These are phyloP conservation scores for Fusarium austroafricanum DNA, from an alignment of 2,329 filamentous ascomycete species.

Conservation along the genomic window DNA sequence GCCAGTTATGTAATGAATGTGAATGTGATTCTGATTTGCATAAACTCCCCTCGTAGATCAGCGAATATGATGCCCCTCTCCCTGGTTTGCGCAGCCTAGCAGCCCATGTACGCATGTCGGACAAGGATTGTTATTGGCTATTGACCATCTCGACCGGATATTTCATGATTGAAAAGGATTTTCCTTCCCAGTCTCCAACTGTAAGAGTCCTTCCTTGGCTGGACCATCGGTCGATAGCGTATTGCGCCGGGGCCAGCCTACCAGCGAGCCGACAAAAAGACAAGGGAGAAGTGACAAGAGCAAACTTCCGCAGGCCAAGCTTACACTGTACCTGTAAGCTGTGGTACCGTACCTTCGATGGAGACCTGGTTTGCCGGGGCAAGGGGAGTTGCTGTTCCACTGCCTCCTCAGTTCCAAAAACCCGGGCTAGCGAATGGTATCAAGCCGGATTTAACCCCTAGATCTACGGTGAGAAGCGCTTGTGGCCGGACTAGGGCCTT, in stretches of 20 bases:
- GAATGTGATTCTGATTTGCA: slow-evolving; percentile 33
- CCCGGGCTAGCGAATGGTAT: slow-evolving; percentile 40
- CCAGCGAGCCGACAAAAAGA: slow-evolving; percentile 11
- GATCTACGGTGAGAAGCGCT: slow-evolving; percentile 38
- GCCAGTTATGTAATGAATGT: slow-evolving; percentile 16
- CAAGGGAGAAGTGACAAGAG: slow-evolving; percentile 33
- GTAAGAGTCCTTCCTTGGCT: slow-evolving; percentile 7
- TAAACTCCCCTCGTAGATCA: slow-evolving; percentile 14
- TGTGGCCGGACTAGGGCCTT: slow-evolving; percentile 38
- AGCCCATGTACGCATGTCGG: neutral
- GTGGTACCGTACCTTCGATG: slow-evolving; percentile 18
- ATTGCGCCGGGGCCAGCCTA: slow-evolving; percentile 15
- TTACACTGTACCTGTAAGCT: slow-evolving; percentile 15
- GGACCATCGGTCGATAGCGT: slow-evolving; percentile 29
- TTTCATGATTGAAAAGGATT: slow-evolving; percentile 27
- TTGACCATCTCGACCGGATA: slow-evolving; percentile 9
- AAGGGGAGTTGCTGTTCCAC: slow-evolving; percentile 34
- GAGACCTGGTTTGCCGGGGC: slow-evolving; percentile 34
- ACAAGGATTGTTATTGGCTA: slow-evolving; percentile 19
- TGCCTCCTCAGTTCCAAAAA: slow-evolving; percentile 40
- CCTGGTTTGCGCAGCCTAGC: neutral
- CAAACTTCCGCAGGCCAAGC: slow-evolving; percentile 21
- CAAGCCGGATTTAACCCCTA: slow-evolving; percentile 38
- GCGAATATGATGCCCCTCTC: slow-evolving; percentile 17
- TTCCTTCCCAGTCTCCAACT: slow-evolving; percentile 13